These are phyloP conservation scores for Collybiopsis confluens DNA, from an alignment of 768 basidiomycete genomes.

Conservation along the genomic window DNA sequence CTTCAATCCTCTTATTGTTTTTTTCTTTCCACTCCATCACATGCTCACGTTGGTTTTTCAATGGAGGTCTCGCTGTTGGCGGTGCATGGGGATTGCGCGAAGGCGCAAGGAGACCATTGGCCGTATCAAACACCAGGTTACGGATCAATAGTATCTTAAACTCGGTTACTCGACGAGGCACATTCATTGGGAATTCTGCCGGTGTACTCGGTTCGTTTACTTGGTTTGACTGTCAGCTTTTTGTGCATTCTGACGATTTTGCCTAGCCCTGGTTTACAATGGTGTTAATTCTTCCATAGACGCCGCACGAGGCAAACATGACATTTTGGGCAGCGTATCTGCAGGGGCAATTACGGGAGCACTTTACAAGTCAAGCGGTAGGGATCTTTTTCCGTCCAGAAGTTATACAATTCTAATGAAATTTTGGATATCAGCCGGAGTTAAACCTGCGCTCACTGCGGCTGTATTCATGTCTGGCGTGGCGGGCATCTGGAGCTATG, in stretches of 20 bases:
- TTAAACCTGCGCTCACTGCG: slow-evolving; percentile 84
- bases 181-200: slow-evolving; percentile 97
- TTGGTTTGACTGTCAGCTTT: slow-evolving; percentile 26
- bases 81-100: slow-evolving; percentile 96
- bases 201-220: slow-evolving; percentile 93
- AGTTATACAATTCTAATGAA: slow-evolving; percentile 30
- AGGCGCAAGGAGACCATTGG: slow-evolving; percentile 83
- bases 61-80: slow-evolving; percentile 84
- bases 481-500: slow-evolving; percentile 92
- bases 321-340: slow-evolving; percentile 85
- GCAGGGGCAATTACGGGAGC: slow-evolving; percentile 90
- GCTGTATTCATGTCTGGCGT: slow-evolving; percentile 85
- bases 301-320: slow-evolving; percentile 83
- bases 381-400: slow-evolving; percentile 31
- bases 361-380: slow-evolving; percentile 92
- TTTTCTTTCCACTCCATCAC: slow-evolving; percentile 66
- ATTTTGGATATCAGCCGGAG: slow-evolving; percentile 68
- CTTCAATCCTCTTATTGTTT: slow-evolving; percentile 76
- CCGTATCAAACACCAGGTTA: slow-evolving; percentile 79
- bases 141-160: slow-evolving; percentile 97
- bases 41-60: slow-evolving; percentile 59
- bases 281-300: slow-evolving; percentile 94
- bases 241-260: slow-evolving; percentile 33
- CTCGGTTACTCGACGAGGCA: slow-evolving; percentile 93
- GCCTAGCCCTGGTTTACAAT: slow-evolving; percentile 90